These are phyloP conservation scores for Eustoma russellianum DNA, from an alignment of 257 asterid genomes.

Conservation along the genomic window DNA sequence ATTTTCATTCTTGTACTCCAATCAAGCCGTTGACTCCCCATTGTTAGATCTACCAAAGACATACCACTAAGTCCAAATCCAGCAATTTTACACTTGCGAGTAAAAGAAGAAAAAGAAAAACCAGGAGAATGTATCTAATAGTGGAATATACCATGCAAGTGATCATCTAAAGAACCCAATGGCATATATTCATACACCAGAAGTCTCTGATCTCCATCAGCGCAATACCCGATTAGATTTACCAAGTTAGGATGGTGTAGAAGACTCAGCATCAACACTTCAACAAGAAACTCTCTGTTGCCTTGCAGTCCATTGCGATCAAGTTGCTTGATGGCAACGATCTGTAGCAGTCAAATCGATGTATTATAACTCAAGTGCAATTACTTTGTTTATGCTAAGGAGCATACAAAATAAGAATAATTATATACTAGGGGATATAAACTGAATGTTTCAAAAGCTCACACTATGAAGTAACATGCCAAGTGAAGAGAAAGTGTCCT, in stretches of 20 bases:
- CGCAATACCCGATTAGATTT: conserved; percentile 81
- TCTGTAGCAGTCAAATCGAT: conserved; percentile 17
- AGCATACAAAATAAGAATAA: background rate
- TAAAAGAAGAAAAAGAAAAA: background rate
- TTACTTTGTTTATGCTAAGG: background rate
- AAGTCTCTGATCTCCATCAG: conserved; percentile 94
- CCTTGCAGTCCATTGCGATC: conserved; percentile 92
- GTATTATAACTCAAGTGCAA: background rate
- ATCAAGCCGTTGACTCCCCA: conserved; percentile 51
- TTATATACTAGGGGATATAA: background rate
- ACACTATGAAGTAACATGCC: too few relatives aligned
- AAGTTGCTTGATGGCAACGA: conserved; percentile 91
- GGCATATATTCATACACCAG: conserved; percentile 87
- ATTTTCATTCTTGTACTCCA: conserved; percentile 95
- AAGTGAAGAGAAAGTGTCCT: too few relatives aligned
- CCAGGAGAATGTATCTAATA: background rate
- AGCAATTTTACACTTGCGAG: background rate
- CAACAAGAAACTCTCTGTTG: conserved; percentile 81
- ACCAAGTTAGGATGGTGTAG: conserved; percentile 90
- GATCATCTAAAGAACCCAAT: conserved; percentile 80
- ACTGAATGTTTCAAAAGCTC: too few relatives aligned
- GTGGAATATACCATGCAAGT: conserved; percentile 56
- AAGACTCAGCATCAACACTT: conserved; percentile 81
- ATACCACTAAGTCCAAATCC: conserved; percentile 3
- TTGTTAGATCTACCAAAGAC: conserved; percentile 43